Conservation (phyloP, 768 basidiomycete species). For the Lenzites betulinus region DNA sequence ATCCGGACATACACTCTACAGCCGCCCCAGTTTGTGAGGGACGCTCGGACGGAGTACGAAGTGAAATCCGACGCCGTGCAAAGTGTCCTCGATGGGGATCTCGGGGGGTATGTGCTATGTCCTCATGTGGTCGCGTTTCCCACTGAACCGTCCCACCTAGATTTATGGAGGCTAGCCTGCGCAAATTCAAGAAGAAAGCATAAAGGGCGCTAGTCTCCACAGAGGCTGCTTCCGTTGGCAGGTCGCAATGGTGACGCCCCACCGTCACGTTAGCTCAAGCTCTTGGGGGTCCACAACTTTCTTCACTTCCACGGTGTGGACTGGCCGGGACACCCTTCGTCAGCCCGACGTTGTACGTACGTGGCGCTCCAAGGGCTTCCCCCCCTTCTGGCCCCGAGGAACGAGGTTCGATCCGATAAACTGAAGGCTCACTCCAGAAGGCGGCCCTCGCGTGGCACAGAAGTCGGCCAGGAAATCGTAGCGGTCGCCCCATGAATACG, state of each 20-base stretch:
- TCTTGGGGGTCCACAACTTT: background rate
- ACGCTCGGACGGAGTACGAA: constrained; percentile 21
- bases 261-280: background rate
- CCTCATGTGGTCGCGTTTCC: background rate
- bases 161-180: constrained; percentile 26
- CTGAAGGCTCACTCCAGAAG: background rate
- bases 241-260: too few species aligned
- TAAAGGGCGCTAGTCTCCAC: background rate
- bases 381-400: too few species aligned
- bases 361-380: background rate
- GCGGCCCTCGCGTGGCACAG: background rate
- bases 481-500: background rate
- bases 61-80: constrained; percentile 6
- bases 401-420: background rate
- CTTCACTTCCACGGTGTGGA: background rate
- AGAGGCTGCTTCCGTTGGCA: background rate
- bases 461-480: background rate
- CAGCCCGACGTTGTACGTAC: background rate
- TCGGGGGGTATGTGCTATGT: constrained; percentile 9
- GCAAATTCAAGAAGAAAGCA: constrained; percentile 15
- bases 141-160: constrained; percentile 1
- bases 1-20: constrained; percentile 23
- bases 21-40: constrained; percentile 21
- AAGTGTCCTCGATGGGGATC: constrained; percentile 19
- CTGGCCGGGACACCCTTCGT: background rate